Evolutionary conservation across 2,329 filamentous ascomycete genomes (phyloP), one percentile per base, ranked within the genome.

Genomic region (Colletotrichum chlorophyti): DNA sequence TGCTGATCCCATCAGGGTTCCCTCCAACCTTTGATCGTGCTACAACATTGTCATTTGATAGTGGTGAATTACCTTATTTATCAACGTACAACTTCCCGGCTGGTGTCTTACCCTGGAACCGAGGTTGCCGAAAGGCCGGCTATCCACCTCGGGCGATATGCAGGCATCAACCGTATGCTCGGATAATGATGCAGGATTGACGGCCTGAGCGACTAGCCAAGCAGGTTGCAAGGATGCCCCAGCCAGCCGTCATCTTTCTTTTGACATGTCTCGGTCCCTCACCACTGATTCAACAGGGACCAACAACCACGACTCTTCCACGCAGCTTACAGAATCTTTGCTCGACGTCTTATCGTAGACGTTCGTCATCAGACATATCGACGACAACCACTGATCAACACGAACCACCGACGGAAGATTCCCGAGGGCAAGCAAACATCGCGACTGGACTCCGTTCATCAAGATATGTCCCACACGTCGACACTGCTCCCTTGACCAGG

Each of bases 401-500:
- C 7, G 8, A 11, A 14, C 10, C 7, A 7, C 24, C 2, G 14
- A 21, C n/a, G 24, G 34, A 40, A 17, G 17, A 19, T 7, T 14
- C 12, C 10, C 21, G 9, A 10, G 31, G 10, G 15, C 26, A 31
- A 9, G 7, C 15, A 5, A 27, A 23, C 11, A 21, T 21, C 27
- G 19, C 26, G 23, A 32, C 46, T 11, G 40, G 29, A 57, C 34
- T 54, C 4, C 43, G 40, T 15, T 29, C 49, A 6, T 40, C 53
- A 12, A 67, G 61, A 55, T 64, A 66, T 60, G 64, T 67, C 29
- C 60, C 65, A 8, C 65, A 64, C 40, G 51, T 64, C 24, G 65
- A 71, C 21, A 59, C 62, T 3, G 57, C 65, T 6, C 63, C 66
- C 14, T 63, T 68, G 31, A 65, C 53, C 55, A 68, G 66, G 53